phyloP scores from a whole-genome alignment of 257 asterid species.

The Nicotiana tomentosiformis region DNA sequence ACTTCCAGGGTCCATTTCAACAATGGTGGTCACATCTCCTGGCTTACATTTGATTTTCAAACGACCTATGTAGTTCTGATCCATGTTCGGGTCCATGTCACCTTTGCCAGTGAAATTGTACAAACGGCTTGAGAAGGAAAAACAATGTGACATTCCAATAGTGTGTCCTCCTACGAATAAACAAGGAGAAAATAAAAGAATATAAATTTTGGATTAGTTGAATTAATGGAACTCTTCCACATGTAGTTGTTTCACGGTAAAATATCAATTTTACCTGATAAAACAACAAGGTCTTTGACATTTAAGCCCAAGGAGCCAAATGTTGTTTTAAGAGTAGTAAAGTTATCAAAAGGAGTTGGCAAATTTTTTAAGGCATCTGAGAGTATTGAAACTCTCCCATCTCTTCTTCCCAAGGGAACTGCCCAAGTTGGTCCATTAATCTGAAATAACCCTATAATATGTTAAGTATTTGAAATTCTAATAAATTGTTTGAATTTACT shows the following conservation, averaged over 20 bases:
- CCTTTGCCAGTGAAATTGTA: slow-evolving; percentile 30
- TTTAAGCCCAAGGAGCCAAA: slow-evolving; percentile 19
- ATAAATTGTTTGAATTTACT: too few species aligned
- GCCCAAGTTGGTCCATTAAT: slow-evolving; percentile 59
- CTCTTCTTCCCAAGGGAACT: slow-evolving; percentile 70
- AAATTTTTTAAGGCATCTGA: slow-evolving; percentile 31
- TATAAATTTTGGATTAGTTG: neutral
- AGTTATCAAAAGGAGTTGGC: slow-evolving; percentile 19
- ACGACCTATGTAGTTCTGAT: slow-evolving; percentile 14
- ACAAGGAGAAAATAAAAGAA: neutral
- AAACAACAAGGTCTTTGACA: slow-evolving; percentile 26
- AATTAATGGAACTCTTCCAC: neutral
- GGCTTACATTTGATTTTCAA: neutral
- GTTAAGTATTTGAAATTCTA: neutral
- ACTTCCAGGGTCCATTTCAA: slow-evolving; percentile 32
- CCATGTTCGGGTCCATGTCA: slow-evolving; percentile 27
- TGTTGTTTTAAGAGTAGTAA: slow-evolving; percentile 18
- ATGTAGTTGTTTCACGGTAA: neutral
- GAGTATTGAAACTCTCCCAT: slow-evolving; percentile 48
- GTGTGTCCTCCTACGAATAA: neutral
- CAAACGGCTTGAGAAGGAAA: slow-evolving; percentile 12
- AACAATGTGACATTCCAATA: neutral
- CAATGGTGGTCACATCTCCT: neutral
- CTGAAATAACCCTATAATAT: slow-evolving; percentile 15
- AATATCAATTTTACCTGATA: slow-evolving; percentile 18